These are phyloP conservation scores for Tilletiaria anomala DNA, from an alignment of 1,284 basidiomycete genomes.

Conservation along the genomic window DNA sequence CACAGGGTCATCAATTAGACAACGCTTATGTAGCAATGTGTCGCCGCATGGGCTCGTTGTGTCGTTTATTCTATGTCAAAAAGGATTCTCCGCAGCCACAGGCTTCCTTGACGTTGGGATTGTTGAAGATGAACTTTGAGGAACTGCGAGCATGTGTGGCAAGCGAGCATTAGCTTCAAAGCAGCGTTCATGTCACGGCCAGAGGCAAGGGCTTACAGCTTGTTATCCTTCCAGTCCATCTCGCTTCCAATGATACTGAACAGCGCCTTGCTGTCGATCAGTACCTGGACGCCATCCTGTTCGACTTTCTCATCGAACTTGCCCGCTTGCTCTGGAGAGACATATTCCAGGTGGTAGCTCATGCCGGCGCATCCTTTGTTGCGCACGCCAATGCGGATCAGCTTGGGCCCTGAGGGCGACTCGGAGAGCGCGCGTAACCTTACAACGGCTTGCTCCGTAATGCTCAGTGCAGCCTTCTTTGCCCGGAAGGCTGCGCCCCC, in stretches of 20 bases:
- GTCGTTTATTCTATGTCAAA: too few species aligned
- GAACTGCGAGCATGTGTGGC: conserved; percentile 8
- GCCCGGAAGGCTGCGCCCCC: too few species aligned
- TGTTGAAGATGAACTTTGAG: conserved; percentile 82
- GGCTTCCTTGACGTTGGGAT: conserved; percentile 56
- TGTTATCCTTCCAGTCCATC: conserved; percentile 96
- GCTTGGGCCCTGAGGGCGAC: conserved; percentile 63
- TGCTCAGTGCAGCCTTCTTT: neutral
- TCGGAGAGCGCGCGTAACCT: conserved; percentile 47
- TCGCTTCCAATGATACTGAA: conserved; percentile 96
- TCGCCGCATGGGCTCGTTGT: too few species aligned
- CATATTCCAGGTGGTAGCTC: conserved; percentile 93
- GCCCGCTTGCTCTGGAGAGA: conserved; percentile 49
- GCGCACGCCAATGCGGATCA: conserved; percentile 84
- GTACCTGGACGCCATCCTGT: conserved; percentile 54
- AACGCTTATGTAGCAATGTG: too few species aligned
- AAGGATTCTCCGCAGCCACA: conserved; percentile 80
- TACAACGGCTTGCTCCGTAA: conserved; percentile 47
- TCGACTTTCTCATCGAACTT: conserved; percentile 96
- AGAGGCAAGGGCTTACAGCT: neutral
- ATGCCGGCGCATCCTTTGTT: conserved; percentile 99
- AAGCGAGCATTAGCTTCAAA: neutral
- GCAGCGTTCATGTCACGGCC: neutral
- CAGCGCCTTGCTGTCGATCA: conserved; percentile 92
- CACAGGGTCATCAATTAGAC: too few species aligned